Percentiles rank a stretch among this genome's conserved stretches.
phyloP scores from a whole-genome alignment of 2,329 filamentous ascomycete species.

The Sporothrix sp. region DNA sequence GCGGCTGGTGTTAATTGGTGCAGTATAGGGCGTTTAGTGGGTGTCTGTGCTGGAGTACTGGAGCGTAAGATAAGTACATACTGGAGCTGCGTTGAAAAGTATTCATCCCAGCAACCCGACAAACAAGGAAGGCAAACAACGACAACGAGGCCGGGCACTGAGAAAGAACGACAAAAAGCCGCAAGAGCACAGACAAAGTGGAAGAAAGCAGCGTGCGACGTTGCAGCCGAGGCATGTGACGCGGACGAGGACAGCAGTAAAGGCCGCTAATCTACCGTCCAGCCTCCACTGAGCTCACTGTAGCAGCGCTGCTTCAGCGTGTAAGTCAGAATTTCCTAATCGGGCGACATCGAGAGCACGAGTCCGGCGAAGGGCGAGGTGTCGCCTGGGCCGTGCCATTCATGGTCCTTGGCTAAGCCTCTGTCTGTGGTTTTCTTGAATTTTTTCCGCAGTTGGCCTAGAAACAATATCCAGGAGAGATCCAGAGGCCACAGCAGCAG shows the following conservation, averaged over 20 bases:
- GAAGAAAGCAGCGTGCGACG: not conserved
- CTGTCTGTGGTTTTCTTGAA: not conserved
- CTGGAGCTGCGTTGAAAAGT: too few species aligned
- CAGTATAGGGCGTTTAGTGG: not conserved
- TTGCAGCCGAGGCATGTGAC: not conserved
- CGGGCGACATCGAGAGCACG: not conserved
- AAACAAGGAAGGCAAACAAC: not conserved
- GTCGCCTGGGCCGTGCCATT: too few species aligned
- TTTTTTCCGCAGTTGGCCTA: not conserved
- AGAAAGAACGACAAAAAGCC: not conserved
- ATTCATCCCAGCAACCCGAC: not conserved
- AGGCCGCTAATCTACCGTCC: too few species aligned
- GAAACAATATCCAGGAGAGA: not conserved
- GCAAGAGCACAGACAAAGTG: not conserved
- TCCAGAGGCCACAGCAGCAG: not conserved
- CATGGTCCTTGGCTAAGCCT: not conserved
- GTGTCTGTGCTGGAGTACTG: too few species aligned
- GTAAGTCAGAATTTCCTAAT: constrained; percentile 10
- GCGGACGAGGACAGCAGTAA: not conserved
- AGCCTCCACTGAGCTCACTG: too few species aligned
- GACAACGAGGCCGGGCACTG: not conserved
- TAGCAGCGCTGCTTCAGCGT: not conserved
- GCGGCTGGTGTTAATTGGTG: not conserved
- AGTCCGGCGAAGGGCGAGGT: too few species aligned
- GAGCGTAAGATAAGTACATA: not conserved